Percentiles rank a stretch among this genome's conserved stretches.
These are phyloP conservation scores for Debaryomyces tyrocola DNA, from an alignment of 805 yeast genomes.

Conservation along the genomic window DNA sequence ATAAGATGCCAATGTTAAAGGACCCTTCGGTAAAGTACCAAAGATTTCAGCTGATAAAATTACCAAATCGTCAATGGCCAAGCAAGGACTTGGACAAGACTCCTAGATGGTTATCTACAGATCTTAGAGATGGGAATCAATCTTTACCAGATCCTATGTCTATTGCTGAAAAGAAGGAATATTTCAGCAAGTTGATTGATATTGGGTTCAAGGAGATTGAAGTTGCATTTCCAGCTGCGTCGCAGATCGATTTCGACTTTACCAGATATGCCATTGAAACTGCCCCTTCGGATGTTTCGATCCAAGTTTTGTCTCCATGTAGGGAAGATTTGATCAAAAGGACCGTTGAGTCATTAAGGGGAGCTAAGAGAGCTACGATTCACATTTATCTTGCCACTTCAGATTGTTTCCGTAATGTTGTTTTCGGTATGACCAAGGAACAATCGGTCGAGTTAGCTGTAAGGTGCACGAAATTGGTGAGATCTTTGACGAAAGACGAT, in stretches of 20 bases:
- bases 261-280: conserved; percentile 71
- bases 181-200: conserved; percentile 65
- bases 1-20: conserved; percentile 37
- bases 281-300: conserved; percentile 74
- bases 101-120: conserved; percentile 84
- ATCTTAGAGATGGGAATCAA: conserved; percentile 82
- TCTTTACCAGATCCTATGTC: conserved; percentile 86
- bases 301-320: conserved; percentile 77
- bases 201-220: conserved; percentile 83
- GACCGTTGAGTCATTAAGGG: conserved; percentile 70
- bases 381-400: conserved; percentile 79
- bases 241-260: conserved; percentile 78
- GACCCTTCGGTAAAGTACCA: conserved; percentile 67
- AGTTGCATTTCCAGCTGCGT: conserved; percentile 80
- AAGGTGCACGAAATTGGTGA: conserved; percentile 60
- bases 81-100: conserved; percentile 53
- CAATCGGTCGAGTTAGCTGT: conserved; percentile 63
- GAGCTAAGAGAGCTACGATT: conserved; percentile 74
- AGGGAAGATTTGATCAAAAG: conserved; percentile 70
- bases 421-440: conserved; percentile 61
- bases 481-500: conserved; percentile 69
- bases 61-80: conserved; percentile 76
- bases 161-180: conserved; percentile 71
- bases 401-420: conserved; percentile 70
- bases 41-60: conserved; percentile 52